Percentiles rank a stretch among this genome's conserved stretches.
Conservation (phyloP, 2,329 filamentous ascomycete species). For the Cytospora leucostoma region DNA sequence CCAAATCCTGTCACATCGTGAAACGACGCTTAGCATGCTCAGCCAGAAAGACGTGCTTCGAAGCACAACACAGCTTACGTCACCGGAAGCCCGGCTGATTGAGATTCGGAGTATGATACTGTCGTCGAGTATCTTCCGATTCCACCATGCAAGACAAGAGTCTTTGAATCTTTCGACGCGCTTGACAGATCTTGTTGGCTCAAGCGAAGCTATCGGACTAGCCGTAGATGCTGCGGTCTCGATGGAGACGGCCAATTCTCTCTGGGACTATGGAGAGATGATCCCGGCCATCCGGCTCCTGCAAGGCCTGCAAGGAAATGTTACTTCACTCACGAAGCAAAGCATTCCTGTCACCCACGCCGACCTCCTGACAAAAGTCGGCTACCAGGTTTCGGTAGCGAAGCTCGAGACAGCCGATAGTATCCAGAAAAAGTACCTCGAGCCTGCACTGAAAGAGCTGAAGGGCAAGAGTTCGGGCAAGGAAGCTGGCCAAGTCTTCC, state of each 20-base stretch:
- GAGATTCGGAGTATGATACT: conserved; percentile 78
- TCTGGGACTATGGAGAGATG: conserved; percentile 95
- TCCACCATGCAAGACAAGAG: conserved; percentile 81
- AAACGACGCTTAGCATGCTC: conserved; percentile 79
- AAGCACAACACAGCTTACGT: conserved; percentile 60
- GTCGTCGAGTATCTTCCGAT: conserved; percentile 73
- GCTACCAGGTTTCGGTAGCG: conserved; percentile 85
- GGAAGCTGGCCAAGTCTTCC: conserved; percentile 85
- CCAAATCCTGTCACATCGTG: conserved; percentile 78
- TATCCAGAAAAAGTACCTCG: conserved; percentile 84
- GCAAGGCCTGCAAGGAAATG: conserved; percentile 64
- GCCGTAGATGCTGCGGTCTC: conserved; percentile 75
- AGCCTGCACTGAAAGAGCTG: conserved; percentile 80
- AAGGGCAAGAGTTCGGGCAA: conserved; percentile 66
- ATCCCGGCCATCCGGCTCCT: conserved; percentile 87
- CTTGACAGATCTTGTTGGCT: conserved; percentile 73
- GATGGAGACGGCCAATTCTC: conserved; percentile 81
- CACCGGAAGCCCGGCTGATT: conserved; percentile 64
- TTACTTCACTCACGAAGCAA: conserved; percentile 65
- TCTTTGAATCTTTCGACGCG: conserved; percentile 83
- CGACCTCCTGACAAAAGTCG: conserved; percentile 83
- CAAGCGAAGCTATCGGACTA: conserved; percentile 71
- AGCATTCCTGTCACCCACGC: conserved; percentile 71
- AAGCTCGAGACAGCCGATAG: conserved; percentile 86
- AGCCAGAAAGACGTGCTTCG: conserved; percentile 69